Conservation (phyloP, 1,284 basidiomycete genomes). For the Phylloboletellus chloephorus region DNA sequence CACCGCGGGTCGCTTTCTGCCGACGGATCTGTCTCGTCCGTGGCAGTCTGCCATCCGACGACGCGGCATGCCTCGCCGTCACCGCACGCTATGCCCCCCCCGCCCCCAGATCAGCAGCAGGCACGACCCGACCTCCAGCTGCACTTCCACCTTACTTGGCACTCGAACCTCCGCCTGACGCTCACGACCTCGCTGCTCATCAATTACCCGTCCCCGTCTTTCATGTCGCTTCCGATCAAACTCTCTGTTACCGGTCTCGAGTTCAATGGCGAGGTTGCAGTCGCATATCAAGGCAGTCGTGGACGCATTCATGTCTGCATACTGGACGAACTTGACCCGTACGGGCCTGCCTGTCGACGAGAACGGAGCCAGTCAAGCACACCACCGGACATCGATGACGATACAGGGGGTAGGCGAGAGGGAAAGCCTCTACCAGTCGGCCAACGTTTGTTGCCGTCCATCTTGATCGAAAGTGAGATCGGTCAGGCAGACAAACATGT, state of each 20-base stretch:
- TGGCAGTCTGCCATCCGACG: conserved; percentile 14
- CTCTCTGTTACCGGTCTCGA: conserved; percentile 85
- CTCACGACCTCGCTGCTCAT: conserved; percentile 92
- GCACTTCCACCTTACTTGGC: conserved; percentile 70
- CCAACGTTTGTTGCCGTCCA: conserved; percentile 81
- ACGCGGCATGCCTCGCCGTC: conserved; percentile 13
- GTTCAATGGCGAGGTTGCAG: conserved; percentile 80
- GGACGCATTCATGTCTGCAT: conserved; percentile 83
- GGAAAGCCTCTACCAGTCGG: conserved; percentile 72
- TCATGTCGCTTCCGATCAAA: conserved; percentile 95
- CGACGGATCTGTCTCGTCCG: conserved; percentile 13
- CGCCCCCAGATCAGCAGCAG: conserved; percentile 14
- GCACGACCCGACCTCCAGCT: conserved; percentile 67
- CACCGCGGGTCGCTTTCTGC: conserved; percentile 35
- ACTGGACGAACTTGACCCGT: conserved; percentile 79
- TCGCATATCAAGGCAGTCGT: conserved; percentile 86
- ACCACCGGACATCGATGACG: conserved; percentile 41
- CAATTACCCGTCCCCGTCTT: conserved; percentile 90
- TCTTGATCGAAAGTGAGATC: conserved; percentile 94
- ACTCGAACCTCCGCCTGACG: conserved; percentile 74
- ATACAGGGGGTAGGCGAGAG: conserved; percentile 32
- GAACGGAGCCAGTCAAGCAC: conserved; percentile 33
- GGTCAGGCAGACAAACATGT: conserved; percentile 96
- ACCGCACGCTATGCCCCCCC: conserved; percentile 4
- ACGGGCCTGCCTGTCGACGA: conserved; percentile 56